Conservation (phyloP, 768 basidiomycete species). For the Tylopilus felleus region DNA sequence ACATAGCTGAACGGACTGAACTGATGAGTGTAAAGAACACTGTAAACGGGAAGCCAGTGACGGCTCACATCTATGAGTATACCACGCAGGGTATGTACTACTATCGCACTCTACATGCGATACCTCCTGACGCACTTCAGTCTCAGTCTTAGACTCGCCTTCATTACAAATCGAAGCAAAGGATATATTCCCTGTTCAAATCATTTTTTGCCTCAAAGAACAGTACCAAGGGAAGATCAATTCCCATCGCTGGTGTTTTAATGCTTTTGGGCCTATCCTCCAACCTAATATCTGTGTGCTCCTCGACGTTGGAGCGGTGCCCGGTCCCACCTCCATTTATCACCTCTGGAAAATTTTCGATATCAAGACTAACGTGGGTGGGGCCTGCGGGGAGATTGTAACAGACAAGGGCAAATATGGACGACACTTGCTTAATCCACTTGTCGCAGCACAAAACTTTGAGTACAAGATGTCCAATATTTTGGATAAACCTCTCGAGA, state of each 20-base stretch:
- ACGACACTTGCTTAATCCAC: conserved; percentile 74
- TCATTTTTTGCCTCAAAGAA: conserved; percentile 91
- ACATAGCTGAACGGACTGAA: too few species aligned
- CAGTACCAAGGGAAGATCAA: conserved; percentile 97
- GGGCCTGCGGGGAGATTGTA: conserved; percentile 94
- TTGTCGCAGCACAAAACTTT: conserved; percentile 90
- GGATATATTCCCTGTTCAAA: conserved; percentile 83
- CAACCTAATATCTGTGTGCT: conserved; percentile 90
- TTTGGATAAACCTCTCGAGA: conserved; percentile 87
- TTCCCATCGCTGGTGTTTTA: conserved; percentile 94
- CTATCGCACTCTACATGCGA: too few species aligned
- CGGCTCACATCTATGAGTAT: conserved; percentile 91
- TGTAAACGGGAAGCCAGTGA: conserved; percentile 69
- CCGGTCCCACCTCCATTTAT: conserved; percentile 85
- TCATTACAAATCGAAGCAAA: conserved; percentile 79
- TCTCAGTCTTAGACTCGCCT: conserved; percentile 63
- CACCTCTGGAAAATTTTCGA: conserved; percentile 95
- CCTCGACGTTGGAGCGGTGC: conserved; percentile 83
- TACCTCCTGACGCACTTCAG: conserved; percentile 36
- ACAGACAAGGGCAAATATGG: conserved; percentile 86
- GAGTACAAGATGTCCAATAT: conserved; percentile 96
- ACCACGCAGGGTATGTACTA: conserved; percentile 72
- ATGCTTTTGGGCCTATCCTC: conserved; percentile 78
- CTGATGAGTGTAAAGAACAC: too few species aligned
- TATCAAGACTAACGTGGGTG: conserved; percentile 88